phyloP scores from a whole-genome alignment of 805 yeast species.

The Cyberlindnera euphorbiiphila region DNA sequence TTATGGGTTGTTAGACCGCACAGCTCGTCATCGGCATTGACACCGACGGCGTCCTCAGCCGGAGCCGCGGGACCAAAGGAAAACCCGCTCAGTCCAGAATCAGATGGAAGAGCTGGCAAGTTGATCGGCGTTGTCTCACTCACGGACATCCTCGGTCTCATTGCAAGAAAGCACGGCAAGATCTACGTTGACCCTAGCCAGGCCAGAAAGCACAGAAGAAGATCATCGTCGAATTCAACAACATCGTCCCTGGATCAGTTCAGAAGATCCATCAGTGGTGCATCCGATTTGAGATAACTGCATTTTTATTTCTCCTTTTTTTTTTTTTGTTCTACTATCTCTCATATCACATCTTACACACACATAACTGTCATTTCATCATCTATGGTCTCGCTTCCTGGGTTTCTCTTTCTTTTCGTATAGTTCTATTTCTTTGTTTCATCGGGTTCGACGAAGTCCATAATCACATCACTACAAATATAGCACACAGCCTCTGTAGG shows the following conservation, averaged over 20 bases:
- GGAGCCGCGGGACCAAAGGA: slow-evolving; percentile 8
- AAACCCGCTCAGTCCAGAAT: slow-evolving; percentile 31
- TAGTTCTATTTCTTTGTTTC: too few species aligned
- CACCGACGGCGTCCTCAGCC: slow-evolving; percentile 24
- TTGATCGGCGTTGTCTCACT: slow-evolving; percentile 88
- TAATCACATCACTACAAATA: too few species aligned
- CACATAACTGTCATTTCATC: neutral
- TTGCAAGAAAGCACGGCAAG: slow-evolving; percentile 73
- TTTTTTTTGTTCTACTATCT: too few species aligned
- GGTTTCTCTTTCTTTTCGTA: too few species aligned
- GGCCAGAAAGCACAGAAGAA: slow-evolving; percentile 86
- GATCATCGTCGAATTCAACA: slow-evolving; percentile 37
- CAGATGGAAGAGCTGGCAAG: slow-evolving; percentile 66
- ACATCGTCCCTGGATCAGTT: slow-evolving; percentile 37
- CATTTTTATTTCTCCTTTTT: neutral
- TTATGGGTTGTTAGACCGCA: slow-evolving; percentile 74
- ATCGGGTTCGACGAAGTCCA: too few species aligned
- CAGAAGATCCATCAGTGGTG: slow-evolving; percentile 39
- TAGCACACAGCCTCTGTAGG: too few species aligned
- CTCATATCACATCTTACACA: too few species aligned
- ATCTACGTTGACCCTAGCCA: slow-evolving; percentile 68
- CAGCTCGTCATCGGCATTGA: slow-evolving; percentile 26
- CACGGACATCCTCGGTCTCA: slow-evolving; percentile 80
- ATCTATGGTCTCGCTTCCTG: too few species aligned
- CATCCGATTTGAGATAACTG: slow-evolving; percentile 29